Base-by-base conservation (phyloP, 23 red algal genomes). In the Pyropia yezoensis region DNA sequence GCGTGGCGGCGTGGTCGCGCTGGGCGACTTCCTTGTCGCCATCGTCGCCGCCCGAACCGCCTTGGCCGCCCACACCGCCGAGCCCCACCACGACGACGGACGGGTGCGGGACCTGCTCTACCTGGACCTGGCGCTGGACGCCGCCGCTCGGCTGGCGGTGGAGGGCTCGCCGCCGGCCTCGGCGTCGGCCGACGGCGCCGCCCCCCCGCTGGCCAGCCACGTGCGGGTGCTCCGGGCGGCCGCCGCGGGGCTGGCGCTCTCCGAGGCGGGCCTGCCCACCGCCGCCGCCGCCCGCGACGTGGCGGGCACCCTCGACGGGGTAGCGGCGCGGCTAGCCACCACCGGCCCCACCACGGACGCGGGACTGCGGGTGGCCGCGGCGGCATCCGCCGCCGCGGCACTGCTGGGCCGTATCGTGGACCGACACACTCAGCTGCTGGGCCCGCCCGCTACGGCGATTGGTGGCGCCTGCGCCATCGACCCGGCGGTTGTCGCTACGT, bases 91-190 rank as follows among this genome's bases (percentile, higher is more conserved):
- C 14, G 16, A 49, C 13, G 73, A 63, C 24, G 57, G 1, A 5
- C 22, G 33, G 2, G 49, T 45, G 12, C 60, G 73, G 17, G 73
- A 77, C 45, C 24, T 67, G 49, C 18, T 77, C 23, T 77, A 23
- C 13, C 27, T 77, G 26, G 73, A 77, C 16, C 29, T 77, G 1
- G 73, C 73, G 21, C 57, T 77, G 1, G 73, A 77, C 29, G 49
- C 26, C 19, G 56, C 29, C 15, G 25, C 54, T 0, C 73, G 73
- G 16, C 47, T 54, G 50, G n/a, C 17, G 0, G 59, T 77, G 24
- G 73, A 77, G 33, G 61, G 7, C n/a, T 5, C 20, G 11, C 7
- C 18, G 21, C 19, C 19, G 15, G 3, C 55, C 3, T 1, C 18
- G 19, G 63, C 18, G 18, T 3, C 9, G 39, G 6, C 4, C 11